Percentiles rank a stretch among this genome's conserved stretches.
phyloP scores from a whole-genome alignment of 805 yeast species.

The Hanseniaspora clermontiae region DNA sequence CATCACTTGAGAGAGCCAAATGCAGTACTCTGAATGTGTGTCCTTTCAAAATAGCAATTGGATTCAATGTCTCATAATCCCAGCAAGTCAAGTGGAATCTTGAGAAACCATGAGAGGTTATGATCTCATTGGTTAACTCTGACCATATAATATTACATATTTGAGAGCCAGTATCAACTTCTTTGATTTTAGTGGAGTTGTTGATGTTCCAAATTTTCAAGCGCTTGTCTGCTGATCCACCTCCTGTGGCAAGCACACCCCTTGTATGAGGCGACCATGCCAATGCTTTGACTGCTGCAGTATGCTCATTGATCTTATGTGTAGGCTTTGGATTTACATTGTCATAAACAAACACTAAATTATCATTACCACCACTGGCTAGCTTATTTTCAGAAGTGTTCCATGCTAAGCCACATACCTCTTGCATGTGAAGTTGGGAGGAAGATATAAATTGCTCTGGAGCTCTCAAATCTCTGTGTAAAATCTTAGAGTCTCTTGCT shows the following conservation, averaged over 20 bases:
- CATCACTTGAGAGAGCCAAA: slow-evolving; percentile 84
- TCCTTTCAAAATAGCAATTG: slow-evolving; percentile 84
- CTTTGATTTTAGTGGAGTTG: slow-evolving; percentile 59
- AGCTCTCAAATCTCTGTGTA: slow-evolving; percentile 83
- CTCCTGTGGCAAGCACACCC: slow-evolving; percentile 87
- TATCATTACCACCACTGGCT: slow-evolving; percentile 94
- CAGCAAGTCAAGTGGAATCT: slow-evolving; percentile 83
- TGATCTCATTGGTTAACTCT: slow-evolving; percentile 78
- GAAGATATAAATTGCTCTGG: slow-evolving; percentile 68
- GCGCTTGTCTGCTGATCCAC: slow-evolving; percentile 88
- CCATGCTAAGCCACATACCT: slow-evolving; percentile 94
- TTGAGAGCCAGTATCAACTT: slow-evolving; percentile 91
- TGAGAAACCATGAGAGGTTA: slow-evolving; percentile 89
- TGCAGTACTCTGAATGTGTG: slow-evolving; percentile 88
- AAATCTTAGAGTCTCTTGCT: slow-evolving; percentile 66
- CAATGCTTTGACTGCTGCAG: slow-evolving; percentile 91
- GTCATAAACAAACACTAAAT: slow-evolving; percentile 74
- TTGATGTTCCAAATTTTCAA: slow-evolving; percentile 87
- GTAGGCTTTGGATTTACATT: slow-evolving; percentile 55
- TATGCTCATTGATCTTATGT: slow-evolving; percentile 65
- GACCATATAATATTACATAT: slow-evolving; percentile 93
- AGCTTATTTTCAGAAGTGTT: slow-evolving; percentile 78
- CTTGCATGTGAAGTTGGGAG: slow-evolving; percentile 72
- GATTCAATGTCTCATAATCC: slow-evolving; percentile 87
- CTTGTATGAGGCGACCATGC: slow-evolving; percentile 97